These are phyloP conservation scores for Stylonectria norvegica DNA, from an alignment of 2,329 filamentous ascomycete genomes.

Conservation along the genomic window DNA sequence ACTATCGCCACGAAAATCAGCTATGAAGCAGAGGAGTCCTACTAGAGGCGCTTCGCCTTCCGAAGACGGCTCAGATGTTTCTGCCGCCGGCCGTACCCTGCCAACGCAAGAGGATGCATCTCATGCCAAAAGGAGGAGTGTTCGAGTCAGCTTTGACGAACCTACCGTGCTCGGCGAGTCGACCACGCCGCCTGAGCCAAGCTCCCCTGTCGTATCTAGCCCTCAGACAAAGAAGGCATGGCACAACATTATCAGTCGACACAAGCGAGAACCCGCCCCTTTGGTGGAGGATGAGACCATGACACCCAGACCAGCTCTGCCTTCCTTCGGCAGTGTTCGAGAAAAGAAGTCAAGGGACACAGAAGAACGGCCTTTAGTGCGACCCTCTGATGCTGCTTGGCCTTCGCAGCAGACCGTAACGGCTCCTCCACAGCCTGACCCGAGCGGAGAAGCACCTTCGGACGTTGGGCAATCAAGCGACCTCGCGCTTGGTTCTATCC, in stretches of 20 bases:
- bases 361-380: slow-evolving; percentile 56
- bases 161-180: slow-evolving; percentile 52
- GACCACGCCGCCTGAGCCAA: slow-evolving; percentile 34
- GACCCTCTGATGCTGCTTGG: slow-evolving; percentile 43
- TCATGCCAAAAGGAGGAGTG: slow-evolving; percentile 57
- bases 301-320: slow-evolving; percentile 70
- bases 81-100: slow-evolving; percentile 27
- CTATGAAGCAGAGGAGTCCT: slow-evolving; percentile 62
- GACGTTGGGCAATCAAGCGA: slow-evolving; percentile 56
- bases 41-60: slow-evolving; percentile 51
- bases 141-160: slow-evolving; percentile 77
- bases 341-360: slow-evolving; percentile 55
- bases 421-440: slow-evolving; percentile 26
- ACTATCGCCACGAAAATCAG: slow-evolving; percentile 73
- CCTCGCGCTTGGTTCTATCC: slow-evolving; percentile 52
- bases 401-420: slow-evolving; percentile 17
- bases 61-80: slow-evolving; percentile 46
- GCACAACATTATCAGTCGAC: slow-evolving; percentile 47
- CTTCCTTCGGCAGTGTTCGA: slow-evolving; percentile 71
- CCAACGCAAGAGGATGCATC: slow-evolving; percentile 35
- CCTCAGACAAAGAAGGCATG: slow-evolving; percentile 44
- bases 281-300: slow-evolving; percentile 65
- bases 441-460: slow-evolving; percentile 11
- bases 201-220: slow-evolving; percentile 37
- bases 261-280: slow-evolving; percentile 44